These are phyloP conservation scores for Talaromyces sp. DNA, from an alignment of 2,329 filamentous ascomycete genomes.

Conservation along the genomic window DNA sequence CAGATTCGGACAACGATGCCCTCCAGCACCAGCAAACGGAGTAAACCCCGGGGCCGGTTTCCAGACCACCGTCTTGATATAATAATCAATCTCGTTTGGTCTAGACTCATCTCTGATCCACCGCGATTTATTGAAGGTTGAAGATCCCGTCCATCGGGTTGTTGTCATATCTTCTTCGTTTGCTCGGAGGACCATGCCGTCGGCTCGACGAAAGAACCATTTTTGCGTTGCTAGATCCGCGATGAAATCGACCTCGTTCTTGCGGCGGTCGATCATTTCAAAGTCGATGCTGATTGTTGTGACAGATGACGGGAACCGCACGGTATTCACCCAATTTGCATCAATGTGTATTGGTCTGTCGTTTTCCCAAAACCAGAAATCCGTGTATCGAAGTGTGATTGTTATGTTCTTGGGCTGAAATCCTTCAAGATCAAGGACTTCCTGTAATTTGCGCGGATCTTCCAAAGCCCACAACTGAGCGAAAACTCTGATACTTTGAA, in stretches of 20 bases:
- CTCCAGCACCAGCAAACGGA: not conserved
- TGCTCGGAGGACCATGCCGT: constrained; percentile 34
- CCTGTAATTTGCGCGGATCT: constrained; percentile 25
- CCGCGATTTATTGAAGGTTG: constrained; percentile 39
- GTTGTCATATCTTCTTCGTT: constrained; percentile 31
- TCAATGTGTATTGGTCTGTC: constrained; percentile 40
- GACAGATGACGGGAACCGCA: constrained; percentile 36
- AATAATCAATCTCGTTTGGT: constrained; percentile 45
- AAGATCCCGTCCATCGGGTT: constrained; percentile 48
- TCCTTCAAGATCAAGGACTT: constrained; percentile 28
- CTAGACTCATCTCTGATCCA: constrained; percentile 48
- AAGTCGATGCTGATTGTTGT: constrained; percentile 47
- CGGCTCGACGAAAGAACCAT: constrained; percentile 40
- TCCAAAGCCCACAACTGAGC: constrained; percentile 46
- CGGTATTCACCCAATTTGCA: constrained; percentile 37
- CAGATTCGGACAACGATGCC: not conserved
- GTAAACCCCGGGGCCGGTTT: constrained; percentile 5
- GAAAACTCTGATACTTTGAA: constrained; percentile 42
- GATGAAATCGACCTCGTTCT: constrained; percentile 48
- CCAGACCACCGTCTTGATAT: constrained; percentile 45
- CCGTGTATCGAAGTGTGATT: constrained; percentile 51
- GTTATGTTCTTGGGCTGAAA: constrained; percentile 42
- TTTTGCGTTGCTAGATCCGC: constrained; percentile 36
- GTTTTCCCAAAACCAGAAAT: constrained; percentile 51
- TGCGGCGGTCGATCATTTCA: constrained; percentile 51